phyloP scores from a whole-genome alignment of 352 stramenopile species.

The Phytopythium aichiense region DNA sequence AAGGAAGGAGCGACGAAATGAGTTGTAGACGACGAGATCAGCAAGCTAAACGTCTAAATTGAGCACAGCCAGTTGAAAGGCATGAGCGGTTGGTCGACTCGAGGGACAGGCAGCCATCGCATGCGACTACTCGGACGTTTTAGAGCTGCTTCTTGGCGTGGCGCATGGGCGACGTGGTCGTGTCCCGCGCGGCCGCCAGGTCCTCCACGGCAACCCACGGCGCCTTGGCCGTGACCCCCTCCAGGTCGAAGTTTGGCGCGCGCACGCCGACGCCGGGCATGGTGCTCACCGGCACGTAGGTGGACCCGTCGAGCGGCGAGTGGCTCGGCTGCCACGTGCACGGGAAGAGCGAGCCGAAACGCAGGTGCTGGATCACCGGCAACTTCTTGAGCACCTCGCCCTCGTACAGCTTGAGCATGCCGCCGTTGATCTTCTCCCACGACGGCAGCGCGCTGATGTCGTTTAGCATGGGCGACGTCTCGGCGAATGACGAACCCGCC shows the following conservation, averaged over 20 bases:
- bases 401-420: conserved; percentile 90
- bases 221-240: conserved; percentile 50
- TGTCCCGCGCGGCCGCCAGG: conserved; percentile 41
- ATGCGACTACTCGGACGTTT: neutral
- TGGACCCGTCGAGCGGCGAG: conserved; percentile 32
- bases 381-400: conserved; percentile 98
- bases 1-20: neutral
- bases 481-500: conserved; percentile 87
- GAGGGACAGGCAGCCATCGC: no score
- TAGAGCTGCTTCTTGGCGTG: conserved; percentile 23
- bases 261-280: conserved; percentile 55
- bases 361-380: conserved; percentile 97
- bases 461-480: conserved; percentile 93
- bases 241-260: conserved; percentile 67
- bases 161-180: conserved; percentile 37
- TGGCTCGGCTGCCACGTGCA: conserved; percentile 78
- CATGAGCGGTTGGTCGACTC: neutral
- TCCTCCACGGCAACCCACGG: conserved; percentile 65
- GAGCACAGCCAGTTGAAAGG: neutral
- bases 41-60: neutral
- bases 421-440: conserved; percentile 91
- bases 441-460: conserved; percentile 87
- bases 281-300: conserved; percentile 54
- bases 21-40: neutral
- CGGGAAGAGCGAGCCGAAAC: conserved; percentile 94